phyloP scores from a whole-genome alignment of 352 stramenopile genomes.

The Phytopythium montanum region DNA sequence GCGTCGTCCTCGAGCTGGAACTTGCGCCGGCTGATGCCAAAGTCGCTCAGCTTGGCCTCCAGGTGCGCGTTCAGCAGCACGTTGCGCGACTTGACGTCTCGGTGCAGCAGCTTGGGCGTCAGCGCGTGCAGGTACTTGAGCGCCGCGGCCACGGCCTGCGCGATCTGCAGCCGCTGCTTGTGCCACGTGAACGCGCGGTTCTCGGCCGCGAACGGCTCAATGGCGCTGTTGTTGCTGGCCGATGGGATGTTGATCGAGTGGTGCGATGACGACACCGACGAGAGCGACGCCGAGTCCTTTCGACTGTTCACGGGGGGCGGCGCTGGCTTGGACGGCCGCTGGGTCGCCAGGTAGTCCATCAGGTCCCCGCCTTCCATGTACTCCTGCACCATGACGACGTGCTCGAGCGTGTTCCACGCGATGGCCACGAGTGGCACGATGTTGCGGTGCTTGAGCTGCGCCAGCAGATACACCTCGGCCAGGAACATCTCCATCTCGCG shows the following conservation, averaged over 20 bases:
- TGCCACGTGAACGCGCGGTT: slow-evolving; percentile 37
- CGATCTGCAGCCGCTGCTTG: slow-evolving; percentile 50
- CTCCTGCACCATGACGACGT: slow-evolving; percentile 73
- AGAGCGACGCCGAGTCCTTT: slow-evolving; percentile 4
- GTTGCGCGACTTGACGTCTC: slow-evolving; percentile 88
- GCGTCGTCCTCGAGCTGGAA: slow-evolving; percentile 26
- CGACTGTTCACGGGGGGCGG: not conserved
- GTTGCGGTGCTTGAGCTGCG: slow-evolving; percentile 59
- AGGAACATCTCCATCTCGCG: slow-evolving; percentile 76
- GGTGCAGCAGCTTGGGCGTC: slow-evolving; percentile 78
- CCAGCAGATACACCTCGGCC: slow-evolving; percentile 71
- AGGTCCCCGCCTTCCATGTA: slow-evolving; percentile 71
- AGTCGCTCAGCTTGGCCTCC: slow-evolving; percentile 54
- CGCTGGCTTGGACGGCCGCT: slow-evolving; percentile 11
- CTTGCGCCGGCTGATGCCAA: slow-evolving; percentile 53
- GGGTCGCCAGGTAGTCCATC: slow-evolving; percentile 38
- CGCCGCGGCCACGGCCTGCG: slow-evolving; percentile 50
- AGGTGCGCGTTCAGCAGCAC: slow-evolving; percentile 60
- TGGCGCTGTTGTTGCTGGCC: not conserved
- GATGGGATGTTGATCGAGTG: not conserved
- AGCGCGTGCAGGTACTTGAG: slow-evolving; percentile 79
- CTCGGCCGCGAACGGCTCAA: slow-evolving; percentile 7
- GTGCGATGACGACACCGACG: slow-evolving; percentile 8
- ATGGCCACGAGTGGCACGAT: slow-evolving; percentile 62
- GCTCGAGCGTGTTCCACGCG: slow-evolving; percentile 67